Evolutionary conservation across 768 basidiomycete genomes (phyloP), one percentile per base, ranked within the genome.

Genomic region (Russula olivacea): DNA sequence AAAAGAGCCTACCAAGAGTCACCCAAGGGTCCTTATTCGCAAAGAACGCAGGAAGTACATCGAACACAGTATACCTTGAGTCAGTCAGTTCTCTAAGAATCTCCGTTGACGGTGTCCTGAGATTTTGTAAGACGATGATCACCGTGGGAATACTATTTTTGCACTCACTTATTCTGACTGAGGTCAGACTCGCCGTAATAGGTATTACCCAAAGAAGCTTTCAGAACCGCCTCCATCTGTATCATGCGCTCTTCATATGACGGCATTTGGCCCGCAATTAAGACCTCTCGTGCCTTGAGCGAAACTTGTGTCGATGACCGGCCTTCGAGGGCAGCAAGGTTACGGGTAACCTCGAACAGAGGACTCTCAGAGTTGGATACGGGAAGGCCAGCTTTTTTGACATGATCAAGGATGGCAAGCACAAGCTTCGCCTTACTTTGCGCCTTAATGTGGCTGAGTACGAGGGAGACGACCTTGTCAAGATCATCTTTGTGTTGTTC

Each of bases 11-110:
- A 90, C 91, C 89, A 47, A 98, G 81, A 12, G 85, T 82, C 66
- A 98, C 85, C 81, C 88, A 87, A 41, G 87, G 80, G 68, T 98
- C 94, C 19, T 79, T 72, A 71, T 95, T 90, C 63, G 83, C 85
- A 84, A 98, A 98, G 81, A 99, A 99, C 7, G 91, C 82, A 4
- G 95, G 93, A 52, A 99, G 83, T 8, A 99, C 97, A 72, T 99
- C 97, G 74, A 88, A 99, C 17, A 98, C 95, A 15, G 93, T 94
- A 76, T 95, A 98, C 48, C 91, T 83, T 7, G 96, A 98, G 75
- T 99, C 97, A 65, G 89, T 92, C 30, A 99, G 83, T 75, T 99
- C 97, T 71, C 86, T 86, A 69, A 99, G 79, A 41, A 93, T 81
- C 64, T 98, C 95, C 3, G 83, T 78, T 21, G 91, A 89, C 10